Base-by-base conservation (phyloP, 164 flowering plant species). In the Akebia trifoliata region DNA sequence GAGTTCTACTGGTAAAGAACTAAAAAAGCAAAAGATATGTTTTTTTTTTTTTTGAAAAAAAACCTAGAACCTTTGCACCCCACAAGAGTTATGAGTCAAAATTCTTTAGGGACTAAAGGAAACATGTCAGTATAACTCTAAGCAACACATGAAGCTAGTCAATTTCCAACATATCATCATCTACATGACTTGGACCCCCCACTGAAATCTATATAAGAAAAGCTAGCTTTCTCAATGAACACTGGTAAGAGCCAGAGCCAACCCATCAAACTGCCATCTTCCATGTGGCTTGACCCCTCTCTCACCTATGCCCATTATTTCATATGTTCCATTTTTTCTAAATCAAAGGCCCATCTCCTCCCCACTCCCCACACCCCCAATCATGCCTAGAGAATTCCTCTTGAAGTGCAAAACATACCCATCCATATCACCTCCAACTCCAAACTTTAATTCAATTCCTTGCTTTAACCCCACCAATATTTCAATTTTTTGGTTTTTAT, bases 251-350 rank as follows among this genome's bases (percentile, higher is more conserved):
- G 50, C 39, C 22, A 28, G 53, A 37, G 40, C 48, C 55, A 44
- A 54, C 39, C 60, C 53, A 35, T 45, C 35, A 35, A 46, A 54
- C 47, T 20, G 36, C 54, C 64, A 50, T 52, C 64, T 30, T 51
- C 56, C 57, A 61, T 52, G 64, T 61, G 58, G 32, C 51, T 42
- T 17, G 45, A 45, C 25, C 34, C 11, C 32, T 37, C 15, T 18
- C 37, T 50, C 24, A 36, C 53, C 53, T 44, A 36, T 28, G 7
- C 2, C 52, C 60, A 62, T 62, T 26, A 62, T 34, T 12, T 8
- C 36, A 24, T 35, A 25, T 47, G 21, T 37, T 47, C 37, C 39
- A 50, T 34, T 34, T 39, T 17, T 36, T 45, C 36, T 46, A 17
- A 32, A 62, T 54, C 36, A 44, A 44, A 17, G 12, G 14, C 3